phyloP scores from a whole-genome alignment of 495 filamentous ascomycete species.

The Aspergillus biplanus region DNA sequence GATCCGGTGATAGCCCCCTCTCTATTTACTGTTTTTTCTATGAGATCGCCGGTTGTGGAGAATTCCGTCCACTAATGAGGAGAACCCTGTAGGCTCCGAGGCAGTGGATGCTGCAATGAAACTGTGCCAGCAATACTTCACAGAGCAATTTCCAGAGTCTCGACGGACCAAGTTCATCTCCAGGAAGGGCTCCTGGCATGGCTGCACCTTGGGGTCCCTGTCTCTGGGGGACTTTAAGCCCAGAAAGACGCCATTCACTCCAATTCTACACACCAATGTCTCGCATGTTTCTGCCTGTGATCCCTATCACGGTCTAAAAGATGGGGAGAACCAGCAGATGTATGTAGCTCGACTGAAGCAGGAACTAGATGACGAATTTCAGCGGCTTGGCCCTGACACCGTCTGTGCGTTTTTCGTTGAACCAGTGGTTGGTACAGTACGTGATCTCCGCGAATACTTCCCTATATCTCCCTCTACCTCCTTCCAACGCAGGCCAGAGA shows the following conservation, averaged over 20 bases:
- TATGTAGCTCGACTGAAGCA: conserved; percentile 46
- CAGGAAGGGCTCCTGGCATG: conserved; percentile 62
- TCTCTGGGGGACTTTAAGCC: conserved; percentile 56
- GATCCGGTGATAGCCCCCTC: conserved; percentile 42
- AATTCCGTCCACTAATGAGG: neutral
- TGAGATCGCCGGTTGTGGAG: neutral
- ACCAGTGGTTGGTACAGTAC: conserved; percentile 55
- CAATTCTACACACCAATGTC: conserved; percentile 21
- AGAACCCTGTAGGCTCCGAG: conserved; percentile 38
- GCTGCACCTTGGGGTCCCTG: conserved; percentile 62
- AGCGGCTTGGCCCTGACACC: conserved; percentile 59
- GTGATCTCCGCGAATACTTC: neutral
- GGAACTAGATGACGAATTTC: conserved; percentile 68
- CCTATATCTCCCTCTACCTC: neutral
- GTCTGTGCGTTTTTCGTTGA: conserved; percentile 70
- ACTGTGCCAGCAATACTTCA: conserved; percentile 44
- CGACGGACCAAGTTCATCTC: conserved; percentile 56
- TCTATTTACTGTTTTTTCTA: neutral
- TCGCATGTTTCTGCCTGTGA: conserved; percentile 42
- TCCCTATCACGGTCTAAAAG: conserved; percentile 37
- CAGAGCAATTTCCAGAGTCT: conserved; percentile 28
- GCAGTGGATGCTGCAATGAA: conserved; percentile 63
- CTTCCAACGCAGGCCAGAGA: neutral
- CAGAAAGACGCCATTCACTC: conserved; percentile 30
- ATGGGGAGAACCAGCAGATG: conserved; percentile 34